A percentile compares a stretch with the other conserved stretches of the same genome.
Conservation (phyloP, 1,139 yeast genomes). For the Komagataea norvegica region DNA sequence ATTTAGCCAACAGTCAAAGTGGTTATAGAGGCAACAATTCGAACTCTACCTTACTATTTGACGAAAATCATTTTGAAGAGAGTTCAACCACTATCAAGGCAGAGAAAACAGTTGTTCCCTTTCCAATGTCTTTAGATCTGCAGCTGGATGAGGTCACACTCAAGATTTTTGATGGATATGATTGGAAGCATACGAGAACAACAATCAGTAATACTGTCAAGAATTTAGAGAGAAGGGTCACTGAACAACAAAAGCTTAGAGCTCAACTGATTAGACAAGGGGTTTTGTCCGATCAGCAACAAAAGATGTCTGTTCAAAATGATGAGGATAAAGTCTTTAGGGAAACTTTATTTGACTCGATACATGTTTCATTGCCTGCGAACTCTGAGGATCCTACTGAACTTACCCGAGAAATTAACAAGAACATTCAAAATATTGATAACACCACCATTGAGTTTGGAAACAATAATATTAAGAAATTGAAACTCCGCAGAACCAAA, state of each 20-base stretch:
- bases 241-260: conserved; percentile 25
- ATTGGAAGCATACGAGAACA: conserved; percentile 77
- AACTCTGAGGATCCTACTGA: conserved; percentile 40
- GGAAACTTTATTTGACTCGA: conserved; percentile 68
- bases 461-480: conserved; percentile 32
- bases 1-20: not conserved
- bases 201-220: conserved; percentile 61
- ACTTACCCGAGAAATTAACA: conserved; percentile 51
- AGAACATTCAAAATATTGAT: conserved; percentile 33
- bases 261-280: conserved; percentile 9
- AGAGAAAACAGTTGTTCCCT: conserved; percentile 1
- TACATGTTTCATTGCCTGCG: conserved; percentile 59
- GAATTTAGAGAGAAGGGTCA: conserved; percentile 49
- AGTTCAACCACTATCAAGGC: not conserved
- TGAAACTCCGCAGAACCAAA: conserved; percentile 61
- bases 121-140: conserved; percentile 17
- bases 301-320: too few relatives aligned
- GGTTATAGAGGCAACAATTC: conserved; percentile 12
- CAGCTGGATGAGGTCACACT: conserved; percentile 36
- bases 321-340: conserved; percentile 38
- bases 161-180: conserved; percentile 83
- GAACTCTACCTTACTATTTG: conserved; percentile 30
- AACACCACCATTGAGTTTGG: conserved; percentile 20
- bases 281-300: conserved; percentile 4
- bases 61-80: conserved; percentile 46